Base-by-base conservation (phyloP, 495 filamentous ascomycete genomes). In the Pseudotulostoma volvatum region DNA sequence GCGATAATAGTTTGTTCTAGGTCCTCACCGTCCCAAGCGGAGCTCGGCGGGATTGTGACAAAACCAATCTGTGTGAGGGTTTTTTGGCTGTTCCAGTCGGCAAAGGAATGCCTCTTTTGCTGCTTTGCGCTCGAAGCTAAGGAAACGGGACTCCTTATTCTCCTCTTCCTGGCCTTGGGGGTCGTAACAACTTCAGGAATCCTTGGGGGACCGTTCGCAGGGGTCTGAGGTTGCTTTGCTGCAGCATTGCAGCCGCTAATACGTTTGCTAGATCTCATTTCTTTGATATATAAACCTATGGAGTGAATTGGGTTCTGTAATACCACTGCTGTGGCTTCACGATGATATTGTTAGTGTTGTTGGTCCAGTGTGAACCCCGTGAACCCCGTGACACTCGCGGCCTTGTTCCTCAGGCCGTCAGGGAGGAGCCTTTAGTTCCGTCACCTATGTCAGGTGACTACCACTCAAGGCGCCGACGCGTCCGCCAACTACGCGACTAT, bases 401-500 rank as follows among this genome's bases (percentile, higher is more conserved):
- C n/a, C n/a, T n/a, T n/a, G n/a, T n/a, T n/a, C n/a, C n/a, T n/a
- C n/a, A n/a, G n/a, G n/a, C n/a, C n/a, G n/a, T n/a, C n/a, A n/a
- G n/a, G n/a, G n/a, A n/a, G n/a, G n/a, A n/a, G n/a, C n/a, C n/a
- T n/a, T n/a, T n/a, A n/a, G n/a, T n/a, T n/a, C n/a, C n/a, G n/a
- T n/a, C n/a, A n/a, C n/a, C n/a, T n/a, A n/a, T n/a, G n/a, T n/a
- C n/a, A n/a, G n/a, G n/a, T n/a, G n/a, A n/a, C n/a, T n/a, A n/a
- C n/a, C n/a, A n/a, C n/a, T n/a, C n/a, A n/a, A n/a, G n/a, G 16
- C 82, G 88, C 14, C 72, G 87, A 19, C 76, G 88, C 19, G 84
- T 96, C 51, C 77, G 90, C 17, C 88, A 95, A 55, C 67, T 96
- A 35, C 81, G 81, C 52, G 90, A 96, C 57, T 95, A 93, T 52